phyloP scores from a whole-genome alignment of 1,284 basidiomycete genomes.

The Veloporphyrellus conicus region DNA sequence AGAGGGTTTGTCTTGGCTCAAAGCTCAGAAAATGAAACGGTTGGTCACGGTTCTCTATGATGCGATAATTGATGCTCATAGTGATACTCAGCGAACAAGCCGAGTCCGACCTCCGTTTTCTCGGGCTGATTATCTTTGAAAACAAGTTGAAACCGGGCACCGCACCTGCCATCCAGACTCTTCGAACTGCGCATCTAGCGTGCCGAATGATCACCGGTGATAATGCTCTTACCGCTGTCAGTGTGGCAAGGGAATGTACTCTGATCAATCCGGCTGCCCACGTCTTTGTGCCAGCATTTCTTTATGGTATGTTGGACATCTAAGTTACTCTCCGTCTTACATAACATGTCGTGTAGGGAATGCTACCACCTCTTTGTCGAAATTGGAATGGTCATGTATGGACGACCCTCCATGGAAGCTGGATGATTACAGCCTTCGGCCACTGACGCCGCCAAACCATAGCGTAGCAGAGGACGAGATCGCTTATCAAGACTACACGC shows the following conservation, averaged over 20 bases:
- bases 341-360: conserved; percentile 48
- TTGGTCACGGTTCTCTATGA: conserved; percentile 32
- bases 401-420: conserved; percentile 86
- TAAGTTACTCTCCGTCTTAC: background rate
- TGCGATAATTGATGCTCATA: conserved; percentile 2
- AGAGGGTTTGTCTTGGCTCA: conserved; percentile 93
- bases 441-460: conserved; percentile 62
- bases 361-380: conserved; percentile 57
- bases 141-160: conserved; percentile 97
- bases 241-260: conserved; percentile 92
- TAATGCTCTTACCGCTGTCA: conserved; percentile 94
- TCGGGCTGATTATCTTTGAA: conserved; percentile 97
- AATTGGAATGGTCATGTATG: conserved; percentile 87
- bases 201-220: conserved; percentile 99
- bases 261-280: conserved; percentile 86
- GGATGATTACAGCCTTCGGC: conserved; percentile 85
- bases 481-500: conserved; percentile 82
- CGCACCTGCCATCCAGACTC: conserved; percentile 83
- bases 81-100: conserved; percentile 76
- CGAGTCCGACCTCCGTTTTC: conserved; percentile 86
- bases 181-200: conserved; percentile 86
- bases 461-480: conserved; percentile 66
- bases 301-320: conserved; percentile 52
- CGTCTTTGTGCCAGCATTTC: conserved; percentile 87
- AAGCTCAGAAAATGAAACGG: conserved; percentile 95